These are phyloP conservation scores for Skeletonema menzelii DNA, from an alignment of 108 stramenopile genomes.

Conservation along the genomic window DNA sequence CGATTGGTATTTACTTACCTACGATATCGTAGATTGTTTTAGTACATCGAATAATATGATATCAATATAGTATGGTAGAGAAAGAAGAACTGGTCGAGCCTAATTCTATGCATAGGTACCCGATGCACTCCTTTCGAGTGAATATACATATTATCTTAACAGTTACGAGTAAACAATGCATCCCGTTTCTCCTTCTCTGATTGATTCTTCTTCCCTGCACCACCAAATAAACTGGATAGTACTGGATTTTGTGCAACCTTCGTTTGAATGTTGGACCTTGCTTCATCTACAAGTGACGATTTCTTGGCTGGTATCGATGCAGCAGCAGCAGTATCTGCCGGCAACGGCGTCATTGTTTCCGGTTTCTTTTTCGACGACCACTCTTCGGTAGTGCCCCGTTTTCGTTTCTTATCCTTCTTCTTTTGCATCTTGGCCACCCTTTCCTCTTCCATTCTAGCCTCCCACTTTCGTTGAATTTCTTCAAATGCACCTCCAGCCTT, in stretches of 20 bases:
- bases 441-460: constrained; percentile 39
- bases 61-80: too few relatives aligned
- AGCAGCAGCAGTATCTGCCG: not conserved
- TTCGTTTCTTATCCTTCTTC: constrained; percentile 46
- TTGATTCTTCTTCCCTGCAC: not conserved
- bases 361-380: not conserved
- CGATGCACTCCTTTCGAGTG: too few relatives aligned
- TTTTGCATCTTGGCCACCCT: constrained; percentile 41
- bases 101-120: too few relatives aligned
- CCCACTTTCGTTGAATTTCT: constrained; percentile 43
- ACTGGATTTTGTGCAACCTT: constrained; percentile 39
- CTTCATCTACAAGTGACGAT: constrained; percentile 30
- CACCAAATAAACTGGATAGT: constrained; percentile 12
- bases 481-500: constrained; percentile 40
- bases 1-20: too few relatives aligned
- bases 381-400: constrained; percentile 21
- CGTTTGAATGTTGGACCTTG: constrained; percentile 35
- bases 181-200: constrained; percentile 24
- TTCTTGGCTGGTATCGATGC: not conserved
- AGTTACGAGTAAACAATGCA: constrained; percentile 31
- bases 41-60: too few relatives aligned
- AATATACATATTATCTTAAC: not conserved
- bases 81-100: too few relatives aligned
- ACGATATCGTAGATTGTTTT: too few relatives aligned
- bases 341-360: not conserved